Evolutionary conservation across 2,329 filamentous ascomycete genomes (phyloP).

Genomic region (Nakataea oryzae): DNA sequence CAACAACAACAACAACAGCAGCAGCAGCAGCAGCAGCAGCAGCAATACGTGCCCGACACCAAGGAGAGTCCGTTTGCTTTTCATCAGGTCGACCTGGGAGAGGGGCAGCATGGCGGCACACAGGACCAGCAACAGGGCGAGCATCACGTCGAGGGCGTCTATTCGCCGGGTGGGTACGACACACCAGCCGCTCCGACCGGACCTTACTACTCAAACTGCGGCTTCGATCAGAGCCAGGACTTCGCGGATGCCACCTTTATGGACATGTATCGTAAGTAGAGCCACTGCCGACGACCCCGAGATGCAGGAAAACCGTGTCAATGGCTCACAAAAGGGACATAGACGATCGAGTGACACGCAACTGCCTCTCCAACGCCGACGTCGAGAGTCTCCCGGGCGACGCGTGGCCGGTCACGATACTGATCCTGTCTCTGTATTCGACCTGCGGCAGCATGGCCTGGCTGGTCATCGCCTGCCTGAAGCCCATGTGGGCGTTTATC

Average conservation of each 20-base stretch:
- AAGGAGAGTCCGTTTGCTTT: background rate
- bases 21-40: background rate
- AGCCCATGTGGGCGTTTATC: background rate
- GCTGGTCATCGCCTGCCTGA: background rate
- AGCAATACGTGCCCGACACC: background rate
- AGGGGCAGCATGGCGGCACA: background rate
- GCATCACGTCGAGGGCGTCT: background rate
- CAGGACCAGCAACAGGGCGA: background rate
- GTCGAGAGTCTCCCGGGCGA: background rate
- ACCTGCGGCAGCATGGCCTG: background rate
- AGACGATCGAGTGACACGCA: background rate
- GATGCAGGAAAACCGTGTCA: no score
- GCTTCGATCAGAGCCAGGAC: background rate
- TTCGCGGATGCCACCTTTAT: background rate
- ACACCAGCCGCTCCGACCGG: no score
- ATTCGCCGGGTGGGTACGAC: background rate
- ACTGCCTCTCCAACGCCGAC: background rate
- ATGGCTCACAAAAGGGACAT: no score
- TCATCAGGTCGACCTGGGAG: background rate
- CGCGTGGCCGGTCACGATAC: background rate
- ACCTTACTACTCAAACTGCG: background rate
- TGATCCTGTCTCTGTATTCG: constrained; percentile 4
- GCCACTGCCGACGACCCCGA: no score
- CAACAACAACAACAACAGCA: background rate
- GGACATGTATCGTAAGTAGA: background rate